Base-by-base conservation (phyloP, 2,329 filamentous ascomycete species). In the Arthrobotrys sphaeroides region DNA sequence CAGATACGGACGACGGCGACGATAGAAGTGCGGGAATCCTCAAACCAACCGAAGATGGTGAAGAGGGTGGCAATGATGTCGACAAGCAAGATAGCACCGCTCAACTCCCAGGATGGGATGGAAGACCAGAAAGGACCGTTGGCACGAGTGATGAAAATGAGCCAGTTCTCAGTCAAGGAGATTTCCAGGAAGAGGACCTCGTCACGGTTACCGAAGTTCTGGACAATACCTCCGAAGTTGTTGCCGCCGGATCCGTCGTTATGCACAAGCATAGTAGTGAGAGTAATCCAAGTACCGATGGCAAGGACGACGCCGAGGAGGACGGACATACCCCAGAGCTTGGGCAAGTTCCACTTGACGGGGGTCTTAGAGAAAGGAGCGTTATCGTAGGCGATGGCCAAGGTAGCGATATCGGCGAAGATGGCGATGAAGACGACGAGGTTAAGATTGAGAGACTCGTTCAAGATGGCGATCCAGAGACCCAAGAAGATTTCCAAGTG, bases 101-200 rank as follows among this genome's bases (percentile, higher is more conserved):
- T 83, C 47, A 96, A 86, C 84, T 96, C 91, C 91, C 92, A 94
- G 76, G 92, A 96, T 74, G 93, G 93, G 73, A 93, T 88, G 22
- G 91, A 94, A 2, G 91, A 93, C 92, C 92, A 96, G 87, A 96
- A 94, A 65, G 92, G 92, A 81, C 93, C 92, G 84, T 94, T 94
- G 84, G 92, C 91, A 87, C 93, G 92, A 78, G 93, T 96, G 84
- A 96, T 94, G 86, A 97, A 96, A 84, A 97, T 97, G 61, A 96
- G 88, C 93, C 93, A 96, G 85, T 96, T 97, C 87, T 96, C 92
- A 75, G 93, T 94, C 65, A 96, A 88, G 10, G 91, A 92, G 83
- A 96, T 92, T 84, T 96, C 89, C 38, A 97, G 89, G 88, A 96
- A 96, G 81, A 97, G 84, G 72, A 96, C 89, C 80, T 90, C 89